These are phyloP conservation scores for Vitis hybrid DNA, from an alignment of 177 flowering plant species.

Conservation along the genomic window DNA sequence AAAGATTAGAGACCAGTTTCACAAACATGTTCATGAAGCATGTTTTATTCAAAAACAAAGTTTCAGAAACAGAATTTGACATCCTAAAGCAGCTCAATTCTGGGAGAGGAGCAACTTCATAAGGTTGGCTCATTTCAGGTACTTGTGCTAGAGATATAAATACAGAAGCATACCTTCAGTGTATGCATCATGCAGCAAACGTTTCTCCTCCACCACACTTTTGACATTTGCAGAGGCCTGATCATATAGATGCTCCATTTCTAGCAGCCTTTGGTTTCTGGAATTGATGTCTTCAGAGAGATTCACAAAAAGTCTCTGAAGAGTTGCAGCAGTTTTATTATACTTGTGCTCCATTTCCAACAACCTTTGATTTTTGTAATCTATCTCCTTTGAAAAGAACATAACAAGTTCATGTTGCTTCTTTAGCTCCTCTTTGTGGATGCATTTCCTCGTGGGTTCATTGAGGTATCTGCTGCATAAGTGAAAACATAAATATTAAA, in stretches of 20 bases:
- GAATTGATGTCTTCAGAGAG: conserved; percentile 17
- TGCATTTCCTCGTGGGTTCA: too few relatives aligned
- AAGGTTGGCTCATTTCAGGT: too few relatives aligned
- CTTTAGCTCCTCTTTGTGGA: conserved; percentile 1
- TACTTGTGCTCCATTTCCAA: conserved; percentile 14
- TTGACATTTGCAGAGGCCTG: conserved; percentile 8
- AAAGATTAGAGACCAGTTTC: too few relatives aligned
- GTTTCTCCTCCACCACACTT: conserved; percentile 13
- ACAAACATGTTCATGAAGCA: too few relatives aligned
- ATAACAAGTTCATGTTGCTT: conserved; percentile 4
- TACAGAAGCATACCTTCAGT: conserved; percentile 11
- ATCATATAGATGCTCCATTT: conserved; percentile 12
- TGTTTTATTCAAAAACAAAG: too few relatives aligned
- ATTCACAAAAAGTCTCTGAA: conserved; percentile 1
- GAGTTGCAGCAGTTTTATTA: conserved; percentile 5
- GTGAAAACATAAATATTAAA: too few relatives aligned
- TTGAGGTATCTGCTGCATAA: too few relatives aligned
- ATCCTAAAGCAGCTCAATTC: too few relatives aligned
- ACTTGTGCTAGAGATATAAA: too few relatives aligned
- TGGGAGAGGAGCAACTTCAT: too few relatives aligned
- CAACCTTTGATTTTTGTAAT: conserved; percentile 21
- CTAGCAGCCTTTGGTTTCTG: conserved; percentile 15
- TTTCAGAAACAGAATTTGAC: too few relatives aligned
- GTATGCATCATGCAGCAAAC: conserved; percentile 2
- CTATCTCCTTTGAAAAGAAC: conserved; percentile 20